Base-by-base conservation (phyloP, 495 filamentous ascomycete genomes). In the Aspergillus panamensis region DNA sequence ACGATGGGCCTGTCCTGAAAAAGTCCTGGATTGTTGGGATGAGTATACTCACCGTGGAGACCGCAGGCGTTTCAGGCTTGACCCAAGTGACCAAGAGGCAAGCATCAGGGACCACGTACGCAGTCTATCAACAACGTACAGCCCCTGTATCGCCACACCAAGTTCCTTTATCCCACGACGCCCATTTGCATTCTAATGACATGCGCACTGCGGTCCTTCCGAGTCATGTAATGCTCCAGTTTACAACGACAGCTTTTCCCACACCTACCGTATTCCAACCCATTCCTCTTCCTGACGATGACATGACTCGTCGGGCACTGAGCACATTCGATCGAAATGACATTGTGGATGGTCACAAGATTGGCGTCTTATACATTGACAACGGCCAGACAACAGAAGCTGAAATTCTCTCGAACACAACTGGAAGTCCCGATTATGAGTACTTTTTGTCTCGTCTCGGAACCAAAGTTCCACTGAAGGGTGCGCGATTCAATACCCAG, bases 331-430 rank as follows among this genome's bases (percentile, higher is more conserved):
- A 97, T 69, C 85, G 86, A 29, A 96, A 83, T 57, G 86, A 92
- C 50, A 90, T 92, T 25, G 88, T 99, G 5, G 95, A 99, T 71
- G 88, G 92, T 10, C 91, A 99, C 71, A 96, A 96, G 67, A 88
- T 96, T 48, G 95, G 94, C 17, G 86, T 99, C 19, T 85, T 99
- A 51, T 99, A 96, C 67, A 84, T 96, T 58, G 91, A 85, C 33
- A 84, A 90, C 53, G 87, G 87, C 19, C 95, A 97, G 66, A 89
- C 81, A 9, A 71, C 82, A 3, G 95, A 97, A 67, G 73, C 73
- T 3, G 89, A 92, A 56, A 96, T 97, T 33, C 78, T 99, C 1
- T 80, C 86, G 31, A 97, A 99, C 65, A 84, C 85, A 9, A 81
- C 80, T 20, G 95, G 94, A 19, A 91, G 88, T 49, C 77, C 85